phyloP scores from a whole-genome alignment of 176 grass and related monocot species.

The Bolboschoenus planiculmis region DNA sequence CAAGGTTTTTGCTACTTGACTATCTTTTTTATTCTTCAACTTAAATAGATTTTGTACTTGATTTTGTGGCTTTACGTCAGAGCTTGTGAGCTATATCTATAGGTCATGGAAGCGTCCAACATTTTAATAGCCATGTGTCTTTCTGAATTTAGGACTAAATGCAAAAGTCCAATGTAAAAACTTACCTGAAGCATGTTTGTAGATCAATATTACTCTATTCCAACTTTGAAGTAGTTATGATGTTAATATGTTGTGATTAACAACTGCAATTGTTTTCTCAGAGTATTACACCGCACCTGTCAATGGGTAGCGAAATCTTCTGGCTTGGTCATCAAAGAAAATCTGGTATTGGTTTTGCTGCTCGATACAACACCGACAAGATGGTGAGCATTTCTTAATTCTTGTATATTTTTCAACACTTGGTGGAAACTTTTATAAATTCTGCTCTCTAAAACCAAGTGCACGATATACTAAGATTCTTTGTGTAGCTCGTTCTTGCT shows the following conservation, averaged over 20 bases:
- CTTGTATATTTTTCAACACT: neutral
- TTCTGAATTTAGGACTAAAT: neutral
- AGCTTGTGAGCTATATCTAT: neutral
- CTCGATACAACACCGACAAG: conserved; percentile 89
- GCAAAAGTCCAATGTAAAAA: neutral
- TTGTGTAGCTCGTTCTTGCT: neutral
- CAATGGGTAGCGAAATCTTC: conserved; percentile 91
- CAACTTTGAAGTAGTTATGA: neutral
- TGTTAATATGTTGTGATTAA: neutral
- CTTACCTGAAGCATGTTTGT: neutral
- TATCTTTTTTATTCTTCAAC: neutral
- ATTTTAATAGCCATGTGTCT: neutral
- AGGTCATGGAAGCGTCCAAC: neutral
- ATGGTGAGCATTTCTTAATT: conserved; percentile 44
- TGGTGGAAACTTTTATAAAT: neutral
- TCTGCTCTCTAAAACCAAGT: too few relatives aligned
- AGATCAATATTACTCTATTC: neutral
- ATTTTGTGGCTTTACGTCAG: neutral
- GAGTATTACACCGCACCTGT: conserved; percentile 85
- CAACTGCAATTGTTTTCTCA: conserved; percentile 26
- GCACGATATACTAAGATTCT: neutral
- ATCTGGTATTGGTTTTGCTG: conserved; percentile 87
- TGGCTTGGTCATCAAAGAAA: conserved; percentile 98
- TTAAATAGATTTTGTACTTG: neutral
- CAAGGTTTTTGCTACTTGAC: neutral